Evolutionary conservation across 139 green algal genomes (phyloP).

Genomic region (Nannochloris sp.): DNA sequence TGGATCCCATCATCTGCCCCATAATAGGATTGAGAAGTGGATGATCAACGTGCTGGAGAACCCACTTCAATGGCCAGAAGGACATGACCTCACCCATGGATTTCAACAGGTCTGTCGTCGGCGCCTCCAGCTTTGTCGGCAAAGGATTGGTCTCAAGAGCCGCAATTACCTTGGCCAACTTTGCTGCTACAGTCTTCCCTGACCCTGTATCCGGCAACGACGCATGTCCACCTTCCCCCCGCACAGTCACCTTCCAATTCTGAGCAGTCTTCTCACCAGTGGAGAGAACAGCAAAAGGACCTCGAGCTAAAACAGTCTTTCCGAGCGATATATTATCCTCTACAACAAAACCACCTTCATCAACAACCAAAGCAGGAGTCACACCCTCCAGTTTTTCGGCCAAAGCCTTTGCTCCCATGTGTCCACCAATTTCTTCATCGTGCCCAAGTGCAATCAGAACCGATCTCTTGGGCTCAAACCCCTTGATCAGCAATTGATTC

Average conservation of each 20-base stretch:
- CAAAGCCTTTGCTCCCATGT: conserved; percentile 33
- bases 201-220: conserved; percentile 48
- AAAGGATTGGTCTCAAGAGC: conserved; percentile 22
- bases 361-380: conserved; percentile 49
- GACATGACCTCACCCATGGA: conserved; percentile 22
- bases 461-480: conserved; percentile 36
- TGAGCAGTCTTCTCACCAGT: conserved; percentile 50
- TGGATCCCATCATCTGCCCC: conserved; percentile 7
- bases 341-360: conserved; percentile 48
- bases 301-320: not conserved
- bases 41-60: conserved; percentile 12
- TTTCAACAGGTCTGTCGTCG: conserved; percentile 44
- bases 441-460: conserved; percentile 64
- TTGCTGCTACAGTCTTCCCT: conserved; percentile 19
- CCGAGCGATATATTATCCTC: conserved; percentile 33
- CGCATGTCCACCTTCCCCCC: conserved; percentile 48
- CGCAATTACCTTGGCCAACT: conserved; percentile 28
- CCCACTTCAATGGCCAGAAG: conserved; percentile 2
- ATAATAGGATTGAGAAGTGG: conserved; percentile 19
- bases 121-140: conserved; percentile 21
- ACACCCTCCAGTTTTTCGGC: conserved; percentile 27
- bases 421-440: conserved; percentile 67
- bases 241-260: conserved; percentile 23
- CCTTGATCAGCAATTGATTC: conserved; percentile 30
- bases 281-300: conserved; percentile 50